Evolutionary conservation across 2,329 filamentous ascomycete species (phyloP).

Genomic region (Cladosporium sp.): DNA sequence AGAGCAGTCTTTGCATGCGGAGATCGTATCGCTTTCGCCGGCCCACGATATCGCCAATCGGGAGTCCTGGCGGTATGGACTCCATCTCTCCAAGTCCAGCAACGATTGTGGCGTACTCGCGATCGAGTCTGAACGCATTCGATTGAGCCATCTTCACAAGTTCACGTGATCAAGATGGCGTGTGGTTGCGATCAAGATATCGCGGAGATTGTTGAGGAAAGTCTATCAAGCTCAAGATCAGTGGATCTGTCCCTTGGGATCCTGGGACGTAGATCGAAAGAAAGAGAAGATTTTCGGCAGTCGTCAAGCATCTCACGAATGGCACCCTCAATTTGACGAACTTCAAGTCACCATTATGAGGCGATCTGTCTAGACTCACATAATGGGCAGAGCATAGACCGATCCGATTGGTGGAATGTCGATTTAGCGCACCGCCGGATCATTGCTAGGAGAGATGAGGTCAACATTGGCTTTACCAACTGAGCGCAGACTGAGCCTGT

Average conservation of each 20-base stretch:
- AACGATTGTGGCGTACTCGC: background rate
- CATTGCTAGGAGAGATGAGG: background rate
- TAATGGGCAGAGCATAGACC: background rate
- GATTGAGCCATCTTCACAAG: background rate
- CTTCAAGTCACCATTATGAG: too few species aligned
- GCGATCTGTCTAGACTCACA: too few species aligned
- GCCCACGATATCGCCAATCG: constrained; percentile 17
- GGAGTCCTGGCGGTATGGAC: background rate
- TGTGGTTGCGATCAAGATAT: background rate
- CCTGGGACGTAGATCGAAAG: too few species aligned
- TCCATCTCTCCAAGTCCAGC: background rate
- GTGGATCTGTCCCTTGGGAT: too few species aligned
- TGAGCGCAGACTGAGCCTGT: background rate
- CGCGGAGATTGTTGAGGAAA: too few species aligned
- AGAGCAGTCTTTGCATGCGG: constrained; percentile 12
- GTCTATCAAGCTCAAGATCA: too few species aligned
- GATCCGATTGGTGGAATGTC: background rate
- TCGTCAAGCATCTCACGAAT: too few species aligned
- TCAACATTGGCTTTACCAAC: background rate
- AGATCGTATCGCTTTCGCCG: constrained; percentile 13
- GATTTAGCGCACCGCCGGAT: background rate
- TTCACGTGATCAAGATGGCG: background rate
- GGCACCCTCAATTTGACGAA: too few species aligned
- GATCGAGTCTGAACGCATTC: background rate
- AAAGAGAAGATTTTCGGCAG: too few species aligned